phyloP scores from a whole-genome alignment of 148 eudicot genomes.

The Bassia scoparia region DNA sequence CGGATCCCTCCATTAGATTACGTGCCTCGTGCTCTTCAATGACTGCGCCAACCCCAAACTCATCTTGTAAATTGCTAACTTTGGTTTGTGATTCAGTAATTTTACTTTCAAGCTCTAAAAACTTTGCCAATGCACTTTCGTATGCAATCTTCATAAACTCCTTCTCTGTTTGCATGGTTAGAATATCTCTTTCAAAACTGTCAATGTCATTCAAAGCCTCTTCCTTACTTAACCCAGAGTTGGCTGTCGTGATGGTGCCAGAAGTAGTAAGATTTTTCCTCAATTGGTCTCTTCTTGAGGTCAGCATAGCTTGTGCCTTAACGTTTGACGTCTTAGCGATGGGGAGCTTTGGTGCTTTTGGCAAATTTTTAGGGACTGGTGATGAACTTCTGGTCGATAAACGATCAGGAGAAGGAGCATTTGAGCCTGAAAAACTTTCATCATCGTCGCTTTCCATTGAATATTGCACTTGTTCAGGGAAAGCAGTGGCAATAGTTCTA shows the following conservation, averaged over 20 bases:
- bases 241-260: conserved; percentile 14
- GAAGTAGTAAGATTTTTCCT: conserved; percentile 32
- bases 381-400: conserved; percentile 26
- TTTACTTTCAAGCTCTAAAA: conserved; percentile 57
- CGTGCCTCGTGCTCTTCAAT: conserved; percentile 78
- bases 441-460: conserved; percentile 61
- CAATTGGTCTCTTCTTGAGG: conserved; percentile 52
- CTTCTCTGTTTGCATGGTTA: conserved; percentile 66
- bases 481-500: conserved; percentile 66
- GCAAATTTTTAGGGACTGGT: conserved; percentile 35
- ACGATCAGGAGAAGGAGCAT: conserved; percentile 31
- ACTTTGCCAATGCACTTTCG: conserved; percentile 51
- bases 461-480: conserved; percentile 62
- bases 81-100: conserved; percentile 54
- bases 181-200: conserved; percentile 54
- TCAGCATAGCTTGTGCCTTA: conserved; percentile 42
- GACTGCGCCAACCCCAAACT: conserved; percentile 54
- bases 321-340: conserved; percentile 14
- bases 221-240: conserved; percentile 51
- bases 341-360: conserved; percentile 37
- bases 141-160: conserved; percentile 67
- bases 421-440: conserved; percentile 29
- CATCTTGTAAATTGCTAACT: conserved; percentile 59
- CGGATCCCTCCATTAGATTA: conserved; percentile 53
- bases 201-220: conserved; percentile 59